These are phyloP conservation scores for Xylaria sp. DNA, from an alignment of 2,329 filamentous ascomycete species.

Conservation along the genomic window DNA sequence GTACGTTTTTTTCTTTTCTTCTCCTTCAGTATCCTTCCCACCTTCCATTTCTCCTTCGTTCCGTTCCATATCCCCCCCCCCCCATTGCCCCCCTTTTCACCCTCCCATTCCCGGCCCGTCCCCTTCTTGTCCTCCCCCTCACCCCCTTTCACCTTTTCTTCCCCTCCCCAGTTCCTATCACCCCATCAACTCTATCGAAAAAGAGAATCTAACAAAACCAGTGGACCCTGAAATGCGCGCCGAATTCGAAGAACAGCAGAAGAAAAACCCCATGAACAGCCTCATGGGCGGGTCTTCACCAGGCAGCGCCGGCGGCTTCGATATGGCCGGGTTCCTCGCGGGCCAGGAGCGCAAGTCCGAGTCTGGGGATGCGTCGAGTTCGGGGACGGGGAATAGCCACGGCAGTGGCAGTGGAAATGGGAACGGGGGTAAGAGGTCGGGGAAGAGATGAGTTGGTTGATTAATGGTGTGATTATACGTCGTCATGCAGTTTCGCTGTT, in stretches of 20 bases:
- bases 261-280: conserved; percentile 53
- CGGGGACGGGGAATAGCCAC: neutral
- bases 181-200: too few relatives aligned
- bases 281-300: conserved; percentile 23
- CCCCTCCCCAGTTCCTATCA: too few relatives aligned
- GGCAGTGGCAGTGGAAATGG: conserved; percentile 15
- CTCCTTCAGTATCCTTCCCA: too few relatives aligned
- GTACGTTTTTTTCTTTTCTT: conserved; percentile 50
- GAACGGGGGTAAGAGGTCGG: conserved; percentile 38
- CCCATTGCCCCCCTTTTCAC: neutral
- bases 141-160: neutral
- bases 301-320: conserved; percentile 46
- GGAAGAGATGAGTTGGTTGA: too few relatives aligned
- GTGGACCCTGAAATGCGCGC: conserved; percentile 96
- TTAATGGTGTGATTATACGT: too few relatives aligned
- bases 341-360: conserved; percentile 41
- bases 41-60: too few relatives aligned
- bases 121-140: neutral
- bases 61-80: neutral
- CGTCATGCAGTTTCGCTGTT: too few relatives aligned
- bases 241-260: conserved; percentile 88
- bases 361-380: conserved; percentile 24
- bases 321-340: conserved; percentile 59
- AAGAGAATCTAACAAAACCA: conserved; percentile 34
- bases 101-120: too few relatives aligned